These are phyloP conservation scores for Citrus reticulata DNA, from an alignment of 345 rosid genomes.

Conservation along the genomic window DNA sequence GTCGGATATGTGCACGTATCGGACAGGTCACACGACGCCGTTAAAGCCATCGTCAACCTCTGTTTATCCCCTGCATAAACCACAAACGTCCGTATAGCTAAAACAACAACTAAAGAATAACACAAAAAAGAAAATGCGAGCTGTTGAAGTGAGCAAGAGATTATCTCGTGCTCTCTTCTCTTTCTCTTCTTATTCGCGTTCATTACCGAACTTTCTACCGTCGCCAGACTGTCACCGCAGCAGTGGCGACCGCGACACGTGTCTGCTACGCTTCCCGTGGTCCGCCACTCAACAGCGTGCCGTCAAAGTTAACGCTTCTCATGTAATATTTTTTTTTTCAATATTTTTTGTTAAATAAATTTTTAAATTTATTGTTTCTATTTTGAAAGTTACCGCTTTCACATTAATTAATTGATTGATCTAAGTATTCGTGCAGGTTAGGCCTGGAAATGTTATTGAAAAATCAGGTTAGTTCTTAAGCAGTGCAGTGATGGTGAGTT, in stretches of 20 bases:
- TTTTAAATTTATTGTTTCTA: background rate
- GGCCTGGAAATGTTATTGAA: constrained; percentile 84
- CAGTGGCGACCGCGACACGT: constrained; percentile 4
- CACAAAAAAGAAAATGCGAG: constrained; percentile 9
- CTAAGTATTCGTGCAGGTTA: constrained; percentile 43
- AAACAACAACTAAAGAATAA: background rate
- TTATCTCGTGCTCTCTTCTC: constrained; percentile 27
- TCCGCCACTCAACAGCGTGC: constrained; percentile 59
- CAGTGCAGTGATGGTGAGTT: background rate
- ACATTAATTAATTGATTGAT: background rate
- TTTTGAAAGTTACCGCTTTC: background rate
- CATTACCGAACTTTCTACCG: constrained; percentile 3
- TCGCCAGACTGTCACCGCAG: constrained; percentile 11
- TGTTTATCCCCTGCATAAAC: background rate
- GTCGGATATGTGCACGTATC: too few relatives aligned
- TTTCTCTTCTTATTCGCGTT: constrained; percentile 20
- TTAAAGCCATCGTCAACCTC: background rate
- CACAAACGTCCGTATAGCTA: background rate
- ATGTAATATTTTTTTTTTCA: constrained; percentile 26
- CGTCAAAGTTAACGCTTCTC: constrained; percentile 72
- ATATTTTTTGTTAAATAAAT: background rate
- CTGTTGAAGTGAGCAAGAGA: constrained; percentile 26
- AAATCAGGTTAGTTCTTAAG: constrained; percentile 54
- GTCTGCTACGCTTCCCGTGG: constrained; percentile 46
- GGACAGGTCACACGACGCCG: background rate